Evolutionary conservation across 306 rosid species (phyloP).

Genomic region (Mimosa bimucronata): DNA sequence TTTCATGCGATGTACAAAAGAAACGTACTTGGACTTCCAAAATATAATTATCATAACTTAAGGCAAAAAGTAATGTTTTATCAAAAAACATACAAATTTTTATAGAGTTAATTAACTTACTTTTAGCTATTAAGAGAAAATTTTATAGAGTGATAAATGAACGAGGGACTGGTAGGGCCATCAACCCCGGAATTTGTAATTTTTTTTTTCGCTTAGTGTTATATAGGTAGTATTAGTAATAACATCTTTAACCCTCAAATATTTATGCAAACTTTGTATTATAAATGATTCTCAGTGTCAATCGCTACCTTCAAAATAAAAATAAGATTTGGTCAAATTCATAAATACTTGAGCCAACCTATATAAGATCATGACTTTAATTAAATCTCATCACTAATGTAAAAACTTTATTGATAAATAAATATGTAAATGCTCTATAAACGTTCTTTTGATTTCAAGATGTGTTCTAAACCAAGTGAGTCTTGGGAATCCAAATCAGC

Average conservation of each 20-base stretch:
- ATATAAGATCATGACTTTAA: no score
- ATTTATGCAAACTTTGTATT: background rate
- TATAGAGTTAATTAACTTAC: background rate
- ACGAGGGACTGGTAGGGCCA: background rate
- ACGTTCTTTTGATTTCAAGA: no score
- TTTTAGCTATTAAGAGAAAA: no score
- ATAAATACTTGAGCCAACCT: background rate
- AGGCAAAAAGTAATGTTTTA: background rate
- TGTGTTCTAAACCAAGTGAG: background rate
- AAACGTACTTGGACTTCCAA: background rate
- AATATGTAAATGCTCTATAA: no score
- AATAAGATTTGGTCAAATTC: background rate
- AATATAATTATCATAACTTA: background rate
- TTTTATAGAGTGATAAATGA: background rate
- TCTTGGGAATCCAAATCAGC: no score
- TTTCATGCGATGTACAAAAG: background rate
- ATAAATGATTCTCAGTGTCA: background rate
- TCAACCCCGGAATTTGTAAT: background rate
- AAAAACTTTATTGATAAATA: no score
- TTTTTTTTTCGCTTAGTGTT: background rate
- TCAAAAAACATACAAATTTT: background rate
- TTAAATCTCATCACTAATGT: no score
- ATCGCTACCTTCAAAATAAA: background rate
- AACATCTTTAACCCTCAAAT: background rate
- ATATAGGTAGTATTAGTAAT: background rate